Evolutionary conservation across 2,329 filamentous ascomycete genomes (phyloP), one percentile per base, ranked within the genome.

Genomic region (Didymella segeticola): DNA sequence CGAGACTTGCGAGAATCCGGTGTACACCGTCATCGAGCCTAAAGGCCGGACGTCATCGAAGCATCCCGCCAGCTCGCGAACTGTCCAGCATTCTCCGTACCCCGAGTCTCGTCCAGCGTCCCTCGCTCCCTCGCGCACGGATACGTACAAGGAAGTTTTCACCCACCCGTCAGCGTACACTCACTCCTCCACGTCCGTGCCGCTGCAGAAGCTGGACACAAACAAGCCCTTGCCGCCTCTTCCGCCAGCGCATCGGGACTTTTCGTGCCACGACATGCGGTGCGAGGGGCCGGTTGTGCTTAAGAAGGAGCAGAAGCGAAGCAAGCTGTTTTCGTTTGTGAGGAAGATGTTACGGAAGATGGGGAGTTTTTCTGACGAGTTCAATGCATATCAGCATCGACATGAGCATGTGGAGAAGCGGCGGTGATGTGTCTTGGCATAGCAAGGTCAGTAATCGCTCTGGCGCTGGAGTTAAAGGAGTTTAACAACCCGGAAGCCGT

Each of bases 341-440:
- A 19, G 43, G n/a, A 54, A 37, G 41, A 19, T 64, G 17, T 20
- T 66, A 43, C 12, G 23, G 1, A 61, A 49, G 43, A 22, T 64
- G 33, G 55, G 58, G 34, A 20, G 20, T 23, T 31, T 31, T 4
- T 12, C 29, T 12, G 29, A n/a, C 29, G 8, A 31, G 12, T 31
- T 31, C 14, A 8, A 15, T 31, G 29, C n/a, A n/a, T n/a, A 7
- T n/a, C 10, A 31, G 29, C 29, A 31, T 31, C 29, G 14, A n/a
- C 8, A 31, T 15, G 12, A 15, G 14, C n/a, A n/a, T n/a, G n/a
- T n/a, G n/a, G n/a, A n/a, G n/a, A n/a, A n/a, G n/a, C n/a, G n/a
- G n/a, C n/a, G n/a, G n/a, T n/a, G n/a, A n/a, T n/a, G n/a, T n/a
- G n/a, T n/a, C n/a, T n/a, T n/a, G n/a, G n/a, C n/a, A n/a, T n/a